Conservation (phyloP, 108 stramenopile genomes). For the Cylindrotheca fusiformis region DNA sequence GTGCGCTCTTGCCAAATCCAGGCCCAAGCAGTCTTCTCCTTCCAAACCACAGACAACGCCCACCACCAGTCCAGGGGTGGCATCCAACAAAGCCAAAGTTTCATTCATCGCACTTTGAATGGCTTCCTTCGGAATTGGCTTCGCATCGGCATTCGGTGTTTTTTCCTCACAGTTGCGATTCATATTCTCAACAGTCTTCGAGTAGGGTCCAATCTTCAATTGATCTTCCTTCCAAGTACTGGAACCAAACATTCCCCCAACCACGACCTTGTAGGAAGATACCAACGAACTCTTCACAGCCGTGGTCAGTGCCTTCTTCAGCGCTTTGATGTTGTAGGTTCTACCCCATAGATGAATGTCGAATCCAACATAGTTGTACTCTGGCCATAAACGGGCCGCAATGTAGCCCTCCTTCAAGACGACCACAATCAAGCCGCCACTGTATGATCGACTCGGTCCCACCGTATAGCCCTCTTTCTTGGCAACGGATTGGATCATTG, state of each 20-base stretch:
- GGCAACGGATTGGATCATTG: conserved; percentile 23
- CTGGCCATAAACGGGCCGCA: conserved; percentile 46
- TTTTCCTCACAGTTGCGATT: not conserved
- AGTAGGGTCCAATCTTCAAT: conserved; percentile 58
- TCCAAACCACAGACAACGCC: conserved; percentile 6
- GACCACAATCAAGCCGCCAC: conserved; percentile 17
- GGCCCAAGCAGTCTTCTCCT: not conserved
- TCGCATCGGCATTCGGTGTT: not conserved
- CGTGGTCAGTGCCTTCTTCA: conserved; percentile 18
- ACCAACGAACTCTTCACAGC: conserved; percentile 28
- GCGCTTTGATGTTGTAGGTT: conserved; percentile 33
- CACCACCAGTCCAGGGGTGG: not conserved
- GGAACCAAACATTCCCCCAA: conserved; percentile 80
- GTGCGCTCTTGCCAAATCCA: not conserved
- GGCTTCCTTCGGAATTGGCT: not conserved
- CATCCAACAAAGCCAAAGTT: not conserved
- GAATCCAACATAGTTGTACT: conserved; percentile 53
- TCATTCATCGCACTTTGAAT: not conserved
- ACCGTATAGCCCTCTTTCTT: conserved; percentile 37
- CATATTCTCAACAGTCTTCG: not conserved
- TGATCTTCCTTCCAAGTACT: conserved; percentile 80
- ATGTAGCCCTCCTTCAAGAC: conserved; percentile 67
- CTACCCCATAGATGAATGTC: conserved; percentile 60
- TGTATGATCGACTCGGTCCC: conserved; percentile 16
- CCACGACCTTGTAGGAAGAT: conserved; percentile 66